Conservation (phyloP, 73 alveolate genomes). For the Paramecium biaurelia region DNA sequence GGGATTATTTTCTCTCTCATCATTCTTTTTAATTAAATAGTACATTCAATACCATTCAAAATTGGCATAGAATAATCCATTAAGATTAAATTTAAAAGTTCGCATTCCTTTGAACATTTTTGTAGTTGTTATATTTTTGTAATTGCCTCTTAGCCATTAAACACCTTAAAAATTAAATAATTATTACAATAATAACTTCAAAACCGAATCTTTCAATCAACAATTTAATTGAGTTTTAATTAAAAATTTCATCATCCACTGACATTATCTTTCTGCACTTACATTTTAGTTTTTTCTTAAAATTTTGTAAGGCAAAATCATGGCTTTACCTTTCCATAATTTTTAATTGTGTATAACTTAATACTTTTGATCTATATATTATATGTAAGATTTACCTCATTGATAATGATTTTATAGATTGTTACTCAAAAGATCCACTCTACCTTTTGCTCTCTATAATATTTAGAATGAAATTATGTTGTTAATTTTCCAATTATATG, state of each 20-base stretch:
- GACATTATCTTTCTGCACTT: background rate
- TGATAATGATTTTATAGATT: background rate
- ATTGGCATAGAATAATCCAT: slow-evolving; percentile 48
- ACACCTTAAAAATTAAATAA: background rate
- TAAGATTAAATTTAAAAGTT: background rate
- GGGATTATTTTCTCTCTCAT: background rate
- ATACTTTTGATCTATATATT: background rate
- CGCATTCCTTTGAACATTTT: background rate
- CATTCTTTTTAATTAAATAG: background rate
- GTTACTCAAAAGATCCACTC: background rate
- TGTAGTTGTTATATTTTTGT: background rate
- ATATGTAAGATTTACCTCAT: background rate
- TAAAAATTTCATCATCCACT: slow-evolving; percentile 48
- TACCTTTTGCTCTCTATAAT: background rate
- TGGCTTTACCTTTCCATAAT: background rate
- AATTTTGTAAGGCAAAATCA: background rate
- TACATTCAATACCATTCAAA: slow-evolving; percentile 9
- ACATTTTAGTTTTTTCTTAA: background rate
- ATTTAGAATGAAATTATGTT: background rate
- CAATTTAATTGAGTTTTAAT: background rate
- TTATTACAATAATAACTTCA: background rate
- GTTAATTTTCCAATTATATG: background rate
- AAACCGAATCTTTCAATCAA: background rate
- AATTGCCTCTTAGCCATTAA: slow-evolving; percentile 7
- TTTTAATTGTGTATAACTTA: background rate